These are phyloP conservation scores for Neonothopanus nambi DNA, from an alignment of 1,284 basidiomycete species.

Conservation along the genomic window DNA sequence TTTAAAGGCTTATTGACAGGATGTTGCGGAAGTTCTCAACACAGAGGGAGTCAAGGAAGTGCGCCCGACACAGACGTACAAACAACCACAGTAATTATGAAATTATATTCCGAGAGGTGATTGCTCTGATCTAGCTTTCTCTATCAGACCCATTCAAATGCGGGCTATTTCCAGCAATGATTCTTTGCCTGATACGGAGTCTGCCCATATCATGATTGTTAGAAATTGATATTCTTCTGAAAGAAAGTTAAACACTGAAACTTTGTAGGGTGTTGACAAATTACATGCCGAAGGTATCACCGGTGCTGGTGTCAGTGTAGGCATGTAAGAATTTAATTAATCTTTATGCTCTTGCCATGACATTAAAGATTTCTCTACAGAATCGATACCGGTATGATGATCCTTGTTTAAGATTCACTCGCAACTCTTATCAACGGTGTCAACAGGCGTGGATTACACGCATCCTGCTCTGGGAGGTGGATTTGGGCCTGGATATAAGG, in stretches of 20 bases:
- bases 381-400: conserved; percentile 13
- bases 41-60: neutral
- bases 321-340: conserved; percentile 32
- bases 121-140: neutral
- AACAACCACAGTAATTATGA: neutral
- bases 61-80: neutral
- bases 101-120: neutral
- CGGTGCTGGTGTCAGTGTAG: conserved; percentile 54
- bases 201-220: neutral
- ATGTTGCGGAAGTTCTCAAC: neutral
- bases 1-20: conserved; percentile 11
- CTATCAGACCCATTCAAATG: neutral
- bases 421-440: neutral
- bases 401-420: neutral
- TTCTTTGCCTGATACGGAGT: neutral
- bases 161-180: neutral
- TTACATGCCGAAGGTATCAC: conserved; percentile 50
- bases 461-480: conserved; percentile 55
- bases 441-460: conserved; percentile 48
- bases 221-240: no score
- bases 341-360: neutral
- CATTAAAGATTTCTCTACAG: neutral
- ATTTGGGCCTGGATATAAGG: conserved; percentile 50
- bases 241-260: no score
- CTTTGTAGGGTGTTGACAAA: conserved; percentile 40